Conservation (phyloP, 2,329 filamentous ascomycete genomes). For the Pyrenochaeta sp. region DNA sequence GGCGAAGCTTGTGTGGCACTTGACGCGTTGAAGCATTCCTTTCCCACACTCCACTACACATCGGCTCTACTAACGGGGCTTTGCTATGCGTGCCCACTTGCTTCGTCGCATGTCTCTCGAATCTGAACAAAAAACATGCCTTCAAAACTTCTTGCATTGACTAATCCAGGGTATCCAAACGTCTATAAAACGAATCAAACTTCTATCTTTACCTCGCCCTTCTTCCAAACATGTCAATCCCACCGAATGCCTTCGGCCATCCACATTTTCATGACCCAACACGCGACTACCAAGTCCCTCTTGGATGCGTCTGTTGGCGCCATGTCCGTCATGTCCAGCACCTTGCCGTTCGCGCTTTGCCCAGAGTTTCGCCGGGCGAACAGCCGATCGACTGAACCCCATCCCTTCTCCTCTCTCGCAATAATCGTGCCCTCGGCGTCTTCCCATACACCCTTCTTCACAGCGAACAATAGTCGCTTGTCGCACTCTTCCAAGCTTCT, state of each 20-base stretch:
- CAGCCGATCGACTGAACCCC: not conserved
- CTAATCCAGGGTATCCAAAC: too few species aligned
- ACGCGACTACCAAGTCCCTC: conserved; percentile 34
- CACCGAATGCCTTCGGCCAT: conserved; percentile 24
- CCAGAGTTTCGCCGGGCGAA: not conserved
- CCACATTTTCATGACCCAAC: conserved; percentile 38
- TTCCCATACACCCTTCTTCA: conserved; percentile 27
- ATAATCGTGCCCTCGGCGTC: conserved; percentile 24
- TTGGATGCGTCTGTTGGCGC: conserved; percentile 10
- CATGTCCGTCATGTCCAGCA: conserved; percentile 19
- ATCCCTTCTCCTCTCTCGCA: conserved; percentile 16
- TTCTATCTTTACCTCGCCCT: too few species aligned
- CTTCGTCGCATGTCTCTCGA: too few species aligned
- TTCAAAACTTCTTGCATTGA: too few species aligned
- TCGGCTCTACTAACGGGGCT: too few species aligned
- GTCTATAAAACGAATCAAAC: too few species aligned
- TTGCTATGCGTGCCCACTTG: too few species aligned
- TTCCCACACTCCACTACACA: not conserved
- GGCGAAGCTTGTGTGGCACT: not conserved
- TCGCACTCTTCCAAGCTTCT: conserved; percentile 29
- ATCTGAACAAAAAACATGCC: too few species aligned
- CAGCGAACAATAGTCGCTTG: conserved; percentile 27
- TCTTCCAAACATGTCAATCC: conserved; percentile 4
- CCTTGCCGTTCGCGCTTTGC: not conserved
- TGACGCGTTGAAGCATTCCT: not conserved